These are phyloP conservation scores for Euclidium syriacum DNA, from an alignment of 345 rosid species.

Conservation along the genomic window DNA sequence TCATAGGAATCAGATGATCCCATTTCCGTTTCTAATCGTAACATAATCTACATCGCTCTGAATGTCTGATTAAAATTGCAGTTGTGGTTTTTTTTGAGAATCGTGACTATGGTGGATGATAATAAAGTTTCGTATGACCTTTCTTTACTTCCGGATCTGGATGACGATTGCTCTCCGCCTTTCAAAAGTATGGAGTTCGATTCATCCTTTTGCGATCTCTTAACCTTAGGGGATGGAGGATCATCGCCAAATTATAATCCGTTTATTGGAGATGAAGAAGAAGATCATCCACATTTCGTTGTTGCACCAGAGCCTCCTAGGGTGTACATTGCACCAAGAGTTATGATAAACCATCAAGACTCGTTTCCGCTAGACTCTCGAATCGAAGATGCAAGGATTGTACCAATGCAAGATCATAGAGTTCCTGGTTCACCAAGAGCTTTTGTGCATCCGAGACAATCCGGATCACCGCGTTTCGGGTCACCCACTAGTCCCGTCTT, in stretches of 20 bases:
- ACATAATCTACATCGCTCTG: background rate
- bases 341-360: slow-evolving; percentile 15
- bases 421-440: slow-evolving; percentile 32
- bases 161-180: background rate
- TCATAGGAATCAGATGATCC: background rate
- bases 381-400: slow-evolving; percentile 25
- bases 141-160: slow-evolving; percentile 11
- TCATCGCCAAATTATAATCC: slow-evolving; percentile 12
- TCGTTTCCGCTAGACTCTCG: slow-evolving; percentile 20
- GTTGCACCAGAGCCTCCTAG: slow-evolving; percentile 12
- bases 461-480: slow-evolving; percentile 23
- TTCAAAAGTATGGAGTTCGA: slow-evolving; percentile 7
- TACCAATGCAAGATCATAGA: slow-evolving; percentile 21
- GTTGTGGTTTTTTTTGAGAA: background rate
- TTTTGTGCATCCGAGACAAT: slow-evolving; percentile 19
- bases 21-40: background rate
- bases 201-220: slow-evolving; percentile 20
- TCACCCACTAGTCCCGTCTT: slow-evolving; percentile 29
- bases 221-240: slow-evolving; percentile 18
- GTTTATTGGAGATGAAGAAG: slow-evolving; percentile 12
- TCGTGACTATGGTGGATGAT: slow-evolving; percentile 14
- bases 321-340: slow-evolving; percentile 27
- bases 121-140: slow-evolving; percentile 21
- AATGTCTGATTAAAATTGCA: background rate
- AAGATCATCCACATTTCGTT: background rate